phyloP scores from a whole-genome alignment of 2,329 filamentous ascomycete species.

The Colletotrichum cuscutae region DNA sequence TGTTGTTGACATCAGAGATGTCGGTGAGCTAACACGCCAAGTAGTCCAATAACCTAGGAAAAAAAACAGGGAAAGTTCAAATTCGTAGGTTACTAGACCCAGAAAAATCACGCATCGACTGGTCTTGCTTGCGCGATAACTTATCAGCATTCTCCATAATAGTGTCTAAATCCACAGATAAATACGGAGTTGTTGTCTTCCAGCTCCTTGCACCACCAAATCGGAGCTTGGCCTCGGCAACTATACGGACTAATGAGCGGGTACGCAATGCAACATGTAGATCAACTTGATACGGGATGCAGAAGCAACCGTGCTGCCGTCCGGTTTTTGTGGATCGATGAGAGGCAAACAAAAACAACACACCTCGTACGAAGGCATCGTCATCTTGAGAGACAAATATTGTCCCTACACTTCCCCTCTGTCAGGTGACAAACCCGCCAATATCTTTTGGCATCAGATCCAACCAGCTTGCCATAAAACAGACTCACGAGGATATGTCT shows the following conservation, averaged over 20 bases:
- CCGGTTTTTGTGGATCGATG: background rate
- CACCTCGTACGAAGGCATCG: background rate
- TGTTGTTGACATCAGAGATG: background rate
- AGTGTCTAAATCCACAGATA: background rate
- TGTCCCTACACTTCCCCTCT: background rate
- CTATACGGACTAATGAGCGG: background rate
- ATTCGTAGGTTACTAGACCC: background rate
- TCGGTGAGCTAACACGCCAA: background rate
- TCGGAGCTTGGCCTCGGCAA: background rate
- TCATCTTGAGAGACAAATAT: background rate
- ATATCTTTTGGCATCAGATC: background rate
- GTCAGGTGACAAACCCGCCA: background rate
- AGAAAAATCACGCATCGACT: background rate
- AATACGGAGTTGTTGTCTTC: background rate
- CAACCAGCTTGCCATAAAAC: background rate
- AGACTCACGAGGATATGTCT: slow-evolving; percentile 5
- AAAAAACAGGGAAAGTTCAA: background rate
- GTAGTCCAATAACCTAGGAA: background rate
- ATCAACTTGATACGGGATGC: slow-evolving; percentile 5
- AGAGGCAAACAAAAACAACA: background rate
- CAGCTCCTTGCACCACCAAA: slow-evolving; percentile 3
- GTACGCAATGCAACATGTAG: background rate
- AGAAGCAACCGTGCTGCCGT: background rate
- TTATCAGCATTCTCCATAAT: background rate
- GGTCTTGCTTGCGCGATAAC: background rate